Evolutionary conservation across 805 yeast species (phyloP).

Genomic region (Starmera pachycereana): DNA sequence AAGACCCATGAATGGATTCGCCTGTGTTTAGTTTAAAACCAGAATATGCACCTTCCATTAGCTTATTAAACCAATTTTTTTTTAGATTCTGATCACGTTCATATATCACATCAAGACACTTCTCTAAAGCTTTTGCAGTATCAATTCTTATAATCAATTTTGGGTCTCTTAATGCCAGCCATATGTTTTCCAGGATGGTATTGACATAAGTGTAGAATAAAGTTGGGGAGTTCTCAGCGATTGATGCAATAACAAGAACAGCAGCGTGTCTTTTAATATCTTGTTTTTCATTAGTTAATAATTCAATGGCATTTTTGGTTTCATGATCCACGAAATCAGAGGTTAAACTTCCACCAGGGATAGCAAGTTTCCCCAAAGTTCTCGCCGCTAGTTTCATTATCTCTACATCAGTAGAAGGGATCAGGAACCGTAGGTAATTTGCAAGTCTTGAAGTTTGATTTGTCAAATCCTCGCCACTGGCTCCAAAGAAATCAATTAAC

Average conservation of each 20-base stretch:
- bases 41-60: constrained; percentile 57
- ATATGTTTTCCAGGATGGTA: constrained; percentile 69
- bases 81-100: constrained; percentile 66
- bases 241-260: constrained; percentile 65
- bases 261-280: constrained; percentile 89
- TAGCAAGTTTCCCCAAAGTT: constrained; percentile 81
- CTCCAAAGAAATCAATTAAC: constrained; percentile 69
- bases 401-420: constrained; percentile 72
- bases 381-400: constrained; percentile 83
- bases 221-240: constrained; percentile 84
- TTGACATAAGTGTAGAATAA: constrained; percentile 68
- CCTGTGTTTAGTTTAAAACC: constrained; percentile 42
- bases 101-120: constrained; percentile 69
- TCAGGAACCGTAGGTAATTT: constrained; percentile 72
- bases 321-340: constrained; percentile 91
- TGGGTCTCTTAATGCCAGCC: constrained; percentile 80
- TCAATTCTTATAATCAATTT: constrained; percentile 69
- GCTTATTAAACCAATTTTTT: constrained; percentile 62
- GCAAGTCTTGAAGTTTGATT: constrained; percentile 85
- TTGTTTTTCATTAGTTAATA: constrained; percentile 82
- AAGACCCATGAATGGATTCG: constrained; percentile 80
- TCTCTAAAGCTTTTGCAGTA: constrained; percentile 71
- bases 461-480: constrained; percentile 64
- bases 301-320: constrained; percentile 80
- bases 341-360: constrained; percentile 81